Conservation (phyloP, 106 monocot species). For the Agapanthus africanus region DNA sequence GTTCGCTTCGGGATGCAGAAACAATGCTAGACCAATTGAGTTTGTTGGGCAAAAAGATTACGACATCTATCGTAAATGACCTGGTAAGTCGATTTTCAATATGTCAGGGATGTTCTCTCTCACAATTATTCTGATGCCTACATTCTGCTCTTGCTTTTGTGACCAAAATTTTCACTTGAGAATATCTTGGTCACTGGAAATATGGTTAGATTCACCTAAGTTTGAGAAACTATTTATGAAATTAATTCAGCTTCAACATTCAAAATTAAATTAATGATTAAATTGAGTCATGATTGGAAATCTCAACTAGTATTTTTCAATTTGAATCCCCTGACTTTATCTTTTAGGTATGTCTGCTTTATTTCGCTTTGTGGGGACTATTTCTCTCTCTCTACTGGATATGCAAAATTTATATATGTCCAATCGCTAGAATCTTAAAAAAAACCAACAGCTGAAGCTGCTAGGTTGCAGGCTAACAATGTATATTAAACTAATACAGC, state of each 20-base stretch:
- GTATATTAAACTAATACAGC: no score
- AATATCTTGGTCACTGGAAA: background rate
- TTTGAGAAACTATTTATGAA: background rate
- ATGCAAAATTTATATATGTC: background rate
- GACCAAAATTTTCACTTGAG: background rate
- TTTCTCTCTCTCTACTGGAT: background rate
- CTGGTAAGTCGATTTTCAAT: constrained; percentile 37
- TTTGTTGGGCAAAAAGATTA: constrained; percentile 59
- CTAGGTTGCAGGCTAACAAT: no score
- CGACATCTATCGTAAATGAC: constrained; percentile 51
- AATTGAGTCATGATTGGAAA: background rate
- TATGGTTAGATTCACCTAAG: background rate
- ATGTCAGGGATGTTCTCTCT: background rate
- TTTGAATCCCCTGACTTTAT: background rate
- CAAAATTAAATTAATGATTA: background rate
- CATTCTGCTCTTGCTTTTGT: background rate
- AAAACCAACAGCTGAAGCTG: no score
- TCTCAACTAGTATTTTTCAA: background rate
- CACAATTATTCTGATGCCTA: background rate
- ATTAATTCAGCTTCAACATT: background rate
- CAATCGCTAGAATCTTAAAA: no score
- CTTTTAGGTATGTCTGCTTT: background rate
- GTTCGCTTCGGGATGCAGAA: constrained; percentile 66
- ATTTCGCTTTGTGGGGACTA: background rate
- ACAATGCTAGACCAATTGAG: constrained; percentile 63